Evolutionary conservation across 176 grass and related monocot species (phyloP), one percentile per base, ranked within the genome.

Genomic region (Carex parvula): DNA sequence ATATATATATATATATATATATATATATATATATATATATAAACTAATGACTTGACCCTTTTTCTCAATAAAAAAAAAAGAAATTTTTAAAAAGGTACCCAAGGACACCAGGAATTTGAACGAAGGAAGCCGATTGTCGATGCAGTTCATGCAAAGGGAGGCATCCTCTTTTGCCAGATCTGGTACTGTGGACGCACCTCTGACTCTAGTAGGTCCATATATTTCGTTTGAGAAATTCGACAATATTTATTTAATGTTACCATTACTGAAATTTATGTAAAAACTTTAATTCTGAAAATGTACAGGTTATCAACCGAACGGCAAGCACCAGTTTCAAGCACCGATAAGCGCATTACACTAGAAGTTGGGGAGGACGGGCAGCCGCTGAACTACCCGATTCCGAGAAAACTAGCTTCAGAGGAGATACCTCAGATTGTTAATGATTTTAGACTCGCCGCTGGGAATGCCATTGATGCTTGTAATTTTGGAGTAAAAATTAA

Each of bases 391-490:
- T 84, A 76, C 44, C 54, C 81, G 15, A 33, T 18, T 66, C 86
- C 86, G 22, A 41, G 72, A 35, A 55, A 77, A 61, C 14, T 88
- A 58, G 8, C 9, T 46, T 55, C 14, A 3, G 60, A 80, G 37
- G 87, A 88, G 62, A 84, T 88, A 57, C 87, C 81, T n/a, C n/a
- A n/a, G 42, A 24, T 88, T 70, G 87, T n/a, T 80, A 63, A 88
- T 84, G 87, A 88, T 84, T 88, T 88, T 50, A 88, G 87, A 88
- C 18, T 88, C 44, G 87, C 87, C 9, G 82, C 87, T 14, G 37
- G 60, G 24, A 88, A 88, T 84, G 87, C 87, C 50, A 88, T 88
- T 68, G 81, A 80, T 65, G 81, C 87, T 18, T 82, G 87, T 84
- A 88, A 86, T 55, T 54, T 30, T 73, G 39, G n/a, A 5, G 0